These are phyloP conservation scores for Fonsecaea erecta DNA, from an alignment of 2,329 filamentous ascomycete species.

Conservation along the genomic window DNA sequence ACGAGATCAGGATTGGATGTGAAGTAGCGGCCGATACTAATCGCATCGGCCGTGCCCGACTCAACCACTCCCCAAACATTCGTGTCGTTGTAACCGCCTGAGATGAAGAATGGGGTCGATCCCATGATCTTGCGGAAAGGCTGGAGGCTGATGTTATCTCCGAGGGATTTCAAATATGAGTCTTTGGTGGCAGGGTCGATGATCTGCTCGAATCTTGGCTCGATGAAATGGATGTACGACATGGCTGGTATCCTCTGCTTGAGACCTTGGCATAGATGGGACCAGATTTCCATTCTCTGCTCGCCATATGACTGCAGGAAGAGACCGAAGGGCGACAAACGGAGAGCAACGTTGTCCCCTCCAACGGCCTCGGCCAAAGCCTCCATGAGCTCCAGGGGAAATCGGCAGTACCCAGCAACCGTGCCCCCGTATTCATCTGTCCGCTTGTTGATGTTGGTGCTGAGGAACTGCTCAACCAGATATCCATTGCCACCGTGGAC, in stretches of 20 bases:
- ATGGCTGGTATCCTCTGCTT: not conserved
- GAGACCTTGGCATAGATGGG: not conserved
- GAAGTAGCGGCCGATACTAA: not conserved
- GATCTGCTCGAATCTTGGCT: not conserved
- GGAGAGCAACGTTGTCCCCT: not conserved
- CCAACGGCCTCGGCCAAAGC: not conserved
- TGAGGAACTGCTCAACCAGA: conserved; percentile 61
- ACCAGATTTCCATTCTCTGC: not conserved
- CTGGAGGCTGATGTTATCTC: not conserved
- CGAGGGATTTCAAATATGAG: not conserved
- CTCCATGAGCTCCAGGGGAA: not conserved
- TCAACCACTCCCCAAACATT: not conserved
- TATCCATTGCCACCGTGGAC: conserved; percentile 64
- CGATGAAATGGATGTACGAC: not conserved
- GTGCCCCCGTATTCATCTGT: conserved; percentile 67
- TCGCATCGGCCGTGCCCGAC: not conserved
- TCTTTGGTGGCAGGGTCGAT: not conserved
- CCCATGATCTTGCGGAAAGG: not conserved
- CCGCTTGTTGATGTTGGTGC: conserved; percentile 57
- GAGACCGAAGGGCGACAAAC: not conserved
- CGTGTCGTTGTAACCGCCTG: not conserved
- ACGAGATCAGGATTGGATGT: not conserved
- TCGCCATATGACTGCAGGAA: not conserved
- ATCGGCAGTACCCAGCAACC: not conserved
- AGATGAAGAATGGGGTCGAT: not conserved